Conservation (phyloP, 331 rosid species). For the Rosa hybrid region DNA sequence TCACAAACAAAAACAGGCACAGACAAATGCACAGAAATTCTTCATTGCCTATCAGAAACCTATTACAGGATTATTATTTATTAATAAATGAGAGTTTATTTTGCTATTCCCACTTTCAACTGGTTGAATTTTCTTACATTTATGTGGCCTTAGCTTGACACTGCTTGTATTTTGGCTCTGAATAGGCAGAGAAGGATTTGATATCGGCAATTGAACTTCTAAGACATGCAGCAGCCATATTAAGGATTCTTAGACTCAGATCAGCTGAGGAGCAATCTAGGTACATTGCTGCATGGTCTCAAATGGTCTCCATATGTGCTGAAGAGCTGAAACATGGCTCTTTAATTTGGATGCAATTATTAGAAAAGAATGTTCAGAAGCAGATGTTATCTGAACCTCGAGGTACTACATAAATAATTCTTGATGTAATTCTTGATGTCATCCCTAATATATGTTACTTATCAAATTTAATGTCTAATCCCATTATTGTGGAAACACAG, state of each 20-base stretch:
- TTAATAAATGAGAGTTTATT: not conserved
- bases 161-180: conserved; percentile 30
- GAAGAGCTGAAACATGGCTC: conserved; percentile 83
- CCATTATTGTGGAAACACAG: conserved; percentile 43
- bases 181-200: conserved; percentile 71
- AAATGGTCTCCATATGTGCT: conserved; percentile 56
- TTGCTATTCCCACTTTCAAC: not conserved
- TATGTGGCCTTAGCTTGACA: conserved; percentile 28
- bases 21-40: not conserved
- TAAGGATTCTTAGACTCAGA: conserved; percentile 64
- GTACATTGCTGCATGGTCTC: conserved; percentile 68
- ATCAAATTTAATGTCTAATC: not conserved
- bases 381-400: conserved; percentile 54
- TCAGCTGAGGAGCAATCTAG: conserved; percentile 61
- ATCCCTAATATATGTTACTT: conserved; percentile 1
- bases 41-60: not conserved
- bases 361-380: conserved; percentile 47
- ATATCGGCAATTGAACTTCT: conserved; percentile 69
- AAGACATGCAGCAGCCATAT: conserved; percentile 52
- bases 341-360: conserved; percentile 70
- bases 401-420: conserved; percentile 48
- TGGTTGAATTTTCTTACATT: conserved; percentile 13
- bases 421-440: conserved; percentile 7
- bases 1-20: not conserved
- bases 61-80: not conserved